phyloP scores from a whole-genome alignment of 2,329 filamentous ascomycete genomes.

The Thielaviopsis ethacetica region DNA sequence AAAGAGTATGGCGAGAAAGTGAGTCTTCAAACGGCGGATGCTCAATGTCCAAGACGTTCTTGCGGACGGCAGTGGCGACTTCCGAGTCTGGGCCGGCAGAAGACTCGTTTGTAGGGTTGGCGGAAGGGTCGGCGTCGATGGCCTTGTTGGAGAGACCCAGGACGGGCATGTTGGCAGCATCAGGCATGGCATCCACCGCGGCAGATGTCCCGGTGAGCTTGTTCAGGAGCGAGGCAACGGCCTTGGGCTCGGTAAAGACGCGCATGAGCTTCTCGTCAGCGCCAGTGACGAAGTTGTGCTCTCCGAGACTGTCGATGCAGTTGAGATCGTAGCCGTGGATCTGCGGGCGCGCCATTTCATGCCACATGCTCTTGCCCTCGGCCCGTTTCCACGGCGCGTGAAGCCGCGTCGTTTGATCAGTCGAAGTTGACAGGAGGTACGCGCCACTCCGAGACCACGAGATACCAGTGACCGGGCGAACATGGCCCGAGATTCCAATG shows the following conservation, averaged over 20 bases:
- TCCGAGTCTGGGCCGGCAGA: slow-evolving; percentile 33
- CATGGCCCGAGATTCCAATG: slow-evolving; percentile 70
- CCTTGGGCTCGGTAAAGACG: slow-evolving; percentile 79
- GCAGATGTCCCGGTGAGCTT: slow-evolving; percentile 39
- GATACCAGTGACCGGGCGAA: slow-evolving; percentile 62
- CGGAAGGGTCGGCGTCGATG: slow-evolving; percentile 30
- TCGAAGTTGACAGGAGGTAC: slow-evolving; percentile 76
- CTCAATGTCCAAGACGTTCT: slow-evolving; percentile 45
- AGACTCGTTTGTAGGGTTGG: slow-evolving; percentile 22
- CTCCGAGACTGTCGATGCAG: slow-evolving; percentile 64
- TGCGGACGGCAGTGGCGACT: slow-evolving; percentile 37
- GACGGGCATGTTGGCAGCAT: slow-evolving; percentile 87
- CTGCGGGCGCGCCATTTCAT: slow-evolving; percentile 88
- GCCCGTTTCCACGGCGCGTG: slow-evolving; percentile 59
- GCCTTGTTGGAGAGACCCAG: slow-evolving; percentile 94
- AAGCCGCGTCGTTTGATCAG: slow-evolving; percentile 83
- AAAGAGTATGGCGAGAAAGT: slow-evolving; percentile 76
- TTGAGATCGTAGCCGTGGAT: slow-evolving; percentile 98
- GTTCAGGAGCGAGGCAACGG: slow-evolving; percentile 58
- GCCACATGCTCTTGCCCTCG: slow-evolving; percentile 47
- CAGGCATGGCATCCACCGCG: slow-evolving; percentile 41
- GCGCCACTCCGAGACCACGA: slow-evolving; percentile 69
- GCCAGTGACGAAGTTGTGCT: slow-evolving; percentile 72
- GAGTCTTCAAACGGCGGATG: slow-evolving; percentile 81
- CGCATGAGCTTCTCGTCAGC: slow-evolving; percentile 97